These are phyloP conservation scores for Kwoniella europaea DNA, from an alignment of 768 basidiomycete genomes.

Conservation along the genomic window DNA sequence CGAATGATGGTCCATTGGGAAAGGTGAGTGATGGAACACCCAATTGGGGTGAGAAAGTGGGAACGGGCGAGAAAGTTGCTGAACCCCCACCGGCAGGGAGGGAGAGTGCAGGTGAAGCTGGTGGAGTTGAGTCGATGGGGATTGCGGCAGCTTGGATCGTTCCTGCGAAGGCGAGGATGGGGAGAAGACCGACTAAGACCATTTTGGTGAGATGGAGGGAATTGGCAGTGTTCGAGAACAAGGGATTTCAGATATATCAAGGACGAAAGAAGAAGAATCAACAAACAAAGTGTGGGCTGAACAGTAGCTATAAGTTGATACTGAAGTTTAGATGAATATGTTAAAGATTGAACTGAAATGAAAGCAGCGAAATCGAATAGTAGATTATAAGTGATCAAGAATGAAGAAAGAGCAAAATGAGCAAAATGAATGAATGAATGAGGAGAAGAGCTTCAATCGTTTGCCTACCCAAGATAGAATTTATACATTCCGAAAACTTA, in stretches of 20 bases:
- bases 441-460: background rate
- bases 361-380: constrained; percentile 11
- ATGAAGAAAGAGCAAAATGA: background rate
- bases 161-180: constrained; percentile 19
- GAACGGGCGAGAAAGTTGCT: constrained; percentile 21
- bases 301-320: background rate
- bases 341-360: background rate
- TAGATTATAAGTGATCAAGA: background rate
- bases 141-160: constrained; percentile 11
- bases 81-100: constrained; percentile 7
- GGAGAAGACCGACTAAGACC: constrained; percentile 26
- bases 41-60: constrained; percentile 21
- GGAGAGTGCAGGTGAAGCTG: constrained; percentile 13
- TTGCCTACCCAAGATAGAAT: background rate
- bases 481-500: background rate
- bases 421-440: background rate
- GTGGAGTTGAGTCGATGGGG: constrained; percentile 20
- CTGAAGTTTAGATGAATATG: background rate
- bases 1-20: background rate
- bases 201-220: constrained; percentile 9
- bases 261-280: too few species aligned
- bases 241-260: too few species aligned
- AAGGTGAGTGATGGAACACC: constrained; percentile 17
- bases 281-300: background rate
- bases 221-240: background rate